Evolutionary conservation across 2,329 filamentous ascomycete species (phyloP), one percentile per base, ranked within the genome.

Genomic region (Phyllosticta citrichinensis): DNA sequence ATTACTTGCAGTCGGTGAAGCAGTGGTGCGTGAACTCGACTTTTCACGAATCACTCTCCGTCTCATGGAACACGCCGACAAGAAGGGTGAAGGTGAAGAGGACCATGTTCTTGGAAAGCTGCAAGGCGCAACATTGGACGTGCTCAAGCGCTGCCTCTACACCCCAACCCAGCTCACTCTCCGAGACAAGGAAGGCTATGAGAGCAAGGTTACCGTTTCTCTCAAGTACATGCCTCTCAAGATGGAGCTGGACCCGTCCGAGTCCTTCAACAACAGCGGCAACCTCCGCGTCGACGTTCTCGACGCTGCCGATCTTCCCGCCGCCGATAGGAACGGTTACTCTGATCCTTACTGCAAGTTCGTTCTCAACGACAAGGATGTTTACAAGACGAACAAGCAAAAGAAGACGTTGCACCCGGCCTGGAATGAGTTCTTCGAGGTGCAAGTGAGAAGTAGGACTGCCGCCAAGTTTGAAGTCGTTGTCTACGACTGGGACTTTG

Each of bases 241-340:
- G 77, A 99, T 99, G 94, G 80, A 86, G 61, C 87, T 99, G 56
- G 91, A 99, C 69, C 89, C 94, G 0, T 91, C 87, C 68, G 94
- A 99, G 76, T 97, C 91, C 70, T 96, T 99, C 80, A 97, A 97
- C 83, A 99, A 99, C 76, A 96, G 96, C 85, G 94, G 94, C 63
- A 92, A 86, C 62, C 85, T 99, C 22, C 89, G 92, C 20, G 90
- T 99, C n/a, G 91, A 97, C 68, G 83, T 99, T 19, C 78, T 97
- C 47, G 91, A 96, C 73, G 94, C 87, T 19, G 78, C 83, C 9
- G 87, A 96, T 63, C 83, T 99, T n/a, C 94, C 94, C 8, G 87
- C 94, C 1, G 93, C 93, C 27, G 94, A 99, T 70, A 87, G 91
- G 35, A 99, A 99, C 71, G 94, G 94, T 67, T 97, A 88, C 81